Percentiles rank a stretch among this genome's conserved stretches.
phyloP scores from a whole-genome alignment of 2,329 filamentous ascomycete species.

The Rachicladosporium sp. region DNA sequence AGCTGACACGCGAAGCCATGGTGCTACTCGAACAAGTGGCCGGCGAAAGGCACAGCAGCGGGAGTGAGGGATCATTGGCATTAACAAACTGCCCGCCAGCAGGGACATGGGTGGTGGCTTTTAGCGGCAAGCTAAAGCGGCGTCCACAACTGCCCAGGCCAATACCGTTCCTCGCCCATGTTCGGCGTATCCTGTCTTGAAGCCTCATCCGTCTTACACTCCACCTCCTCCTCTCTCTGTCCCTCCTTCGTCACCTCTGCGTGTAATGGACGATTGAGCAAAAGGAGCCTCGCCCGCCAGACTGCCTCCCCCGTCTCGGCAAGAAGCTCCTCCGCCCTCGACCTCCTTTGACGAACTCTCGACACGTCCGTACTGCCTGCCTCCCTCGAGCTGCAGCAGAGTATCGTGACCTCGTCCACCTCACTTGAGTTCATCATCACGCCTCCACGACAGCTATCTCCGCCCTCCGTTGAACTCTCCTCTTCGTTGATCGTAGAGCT shows the following conservation, averaged over 20 bases:
- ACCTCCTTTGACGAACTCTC: background rate
- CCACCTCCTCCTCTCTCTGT: background rate
- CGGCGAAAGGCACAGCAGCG: no score
- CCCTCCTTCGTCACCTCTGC: no score
- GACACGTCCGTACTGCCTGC: constrained; percentile 1
- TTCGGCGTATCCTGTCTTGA: background rate
- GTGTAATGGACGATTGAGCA: no score
- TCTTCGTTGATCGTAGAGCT: constrained; percentile 32
- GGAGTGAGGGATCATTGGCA: no score
- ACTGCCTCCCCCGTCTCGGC: background rate
- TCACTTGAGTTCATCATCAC: constrained; percentile 3
- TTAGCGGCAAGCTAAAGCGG: no score
- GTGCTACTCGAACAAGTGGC: no score
- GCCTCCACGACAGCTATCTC: background rate
- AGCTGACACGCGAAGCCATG: no score
- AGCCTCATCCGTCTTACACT: background rate
- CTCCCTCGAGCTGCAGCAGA: constrained; percentile 3
- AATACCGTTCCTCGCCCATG: no score
- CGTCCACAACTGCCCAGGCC: no score
- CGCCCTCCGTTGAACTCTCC: constrained; percentile 21
- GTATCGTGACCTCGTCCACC: constrained; percentile 7
- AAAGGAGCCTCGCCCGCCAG: background rate
- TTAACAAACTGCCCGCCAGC: no score
- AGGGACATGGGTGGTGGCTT: no score
- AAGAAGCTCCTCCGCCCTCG: background rate